Conservation (phyloP, 2,329 filamentous ascomycete species). For the Apiospora hydei region DNA sequence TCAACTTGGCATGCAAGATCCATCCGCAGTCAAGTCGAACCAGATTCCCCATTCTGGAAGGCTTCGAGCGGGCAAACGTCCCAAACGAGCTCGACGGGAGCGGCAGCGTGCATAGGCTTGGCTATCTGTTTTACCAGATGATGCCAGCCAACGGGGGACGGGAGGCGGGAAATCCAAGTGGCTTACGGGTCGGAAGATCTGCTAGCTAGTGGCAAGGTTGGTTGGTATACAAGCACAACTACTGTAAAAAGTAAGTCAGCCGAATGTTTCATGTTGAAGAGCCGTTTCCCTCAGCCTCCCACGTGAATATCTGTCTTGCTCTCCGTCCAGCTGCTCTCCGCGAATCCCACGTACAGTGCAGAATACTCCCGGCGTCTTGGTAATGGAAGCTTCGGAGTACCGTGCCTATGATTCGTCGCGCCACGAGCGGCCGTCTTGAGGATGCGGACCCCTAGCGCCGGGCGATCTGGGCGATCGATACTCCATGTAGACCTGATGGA, state of each 20-base stretch:
- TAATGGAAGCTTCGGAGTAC: background rate
- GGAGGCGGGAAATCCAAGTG: background rate
- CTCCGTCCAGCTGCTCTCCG: background rate
- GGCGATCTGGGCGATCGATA: constrained; percentile 22
- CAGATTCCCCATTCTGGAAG: constrained; percentile 12
- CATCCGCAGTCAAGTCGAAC: background rate
- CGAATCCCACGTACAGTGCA: constrained; percentile 13
- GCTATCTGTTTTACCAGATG: constrained; percentile 7
- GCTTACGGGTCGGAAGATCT: constrained; percentile 2
- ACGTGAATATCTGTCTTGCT: background rate
- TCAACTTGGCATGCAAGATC: background rate
- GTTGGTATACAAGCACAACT: background rate
- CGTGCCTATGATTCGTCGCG: background rate
- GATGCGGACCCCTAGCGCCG: constrained; percentile 11
- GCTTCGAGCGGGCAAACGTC: background rate
- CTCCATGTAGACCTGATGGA: constrained; percentile 9
- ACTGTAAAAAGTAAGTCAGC: background rate
- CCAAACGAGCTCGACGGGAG: constrained; percentile 12
- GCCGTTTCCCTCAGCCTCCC: background rate
- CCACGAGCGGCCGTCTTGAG: background rate
- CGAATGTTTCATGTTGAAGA: constrained; percentile 4
- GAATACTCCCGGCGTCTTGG: background rate
- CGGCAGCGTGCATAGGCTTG: constrained; percentile 1
- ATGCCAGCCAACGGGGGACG: constrained; percentile 3
- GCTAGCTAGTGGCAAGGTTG: constrained; percentile 4